These are phyloP conservation scores for Elasticomyces elasticus DNA, from an alignment of 495 filamentous ascomycete genomes.

Conservation along the genomic window DNA sequence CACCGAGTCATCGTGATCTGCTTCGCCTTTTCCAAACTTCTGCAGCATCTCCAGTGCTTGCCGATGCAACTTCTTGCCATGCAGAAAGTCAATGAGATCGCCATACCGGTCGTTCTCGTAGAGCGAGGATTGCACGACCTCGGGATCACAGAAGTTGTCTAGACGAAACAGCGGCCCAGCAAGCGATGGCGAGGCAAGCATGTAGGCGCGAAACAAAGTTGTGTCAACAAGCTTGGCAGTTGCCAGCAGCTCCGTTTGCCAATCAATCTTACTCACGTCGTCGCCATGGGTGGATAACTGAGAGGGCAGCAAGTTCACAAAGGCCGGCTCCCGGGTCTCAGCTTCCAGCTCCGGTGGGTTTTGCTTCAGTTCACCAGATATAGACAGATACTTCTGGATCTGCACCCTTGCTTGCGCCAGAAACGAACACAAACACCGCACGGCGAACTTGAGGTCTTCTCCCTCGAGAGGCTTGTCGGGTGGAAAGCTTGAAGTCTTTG, in stretches of 20 bases:
- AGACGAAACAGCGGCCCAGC: slow-evolving; percentile 89
- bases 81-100: slow-evolving; percentile 92
- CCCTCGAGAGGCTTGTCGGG: slow-evolving; percentile 51
- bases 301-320: slow-evolving; percentile 33
- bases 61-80: slow-evolving; percentile 86
- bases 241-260: slow-evolving; percentile 56
- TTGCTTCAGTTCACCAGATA: slow-evolving; percentile 60
- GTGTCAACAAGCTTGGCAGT: slow-evolving; percentile 83
- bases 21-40: slow-evolving; percentile 64
- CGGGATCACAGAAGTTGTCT: slow-evolving; percentile 92
- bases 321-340: slow-evolving; percentile 37
- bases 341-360: slow-evolving; percentile 37
- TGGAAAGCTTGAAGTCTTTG: slow-evolving; percentile 26
- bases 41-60: slow-evolving; percentile 74
- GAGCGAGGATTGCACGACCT: slow-evolving; percentile 85
- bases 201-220: slow-evolving; percentile 83
- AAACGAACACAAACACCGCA: slow-evolving; percentile 72
- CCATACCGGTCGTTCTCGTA: slow-evolving; percentile 82
- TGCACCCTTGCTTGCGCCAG: slow-evolving; percentile 72
- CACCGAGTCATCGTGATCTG: slow-evolving; percentile 50
- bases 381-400: slow-evolving; percentile 72
- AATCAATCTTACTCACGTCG: slow-evolving; percentile 47
- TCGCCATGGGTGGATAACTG: neutral
- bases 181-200: slow-evolving; percentile 75
- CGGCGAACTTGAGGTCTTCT: slow-evolving; percentile 70